These are phyloP conservation scores for Primulina huaijiensis DNA, from an alignment of 257 asterid species.

Conservation along the genomic window DNA sequence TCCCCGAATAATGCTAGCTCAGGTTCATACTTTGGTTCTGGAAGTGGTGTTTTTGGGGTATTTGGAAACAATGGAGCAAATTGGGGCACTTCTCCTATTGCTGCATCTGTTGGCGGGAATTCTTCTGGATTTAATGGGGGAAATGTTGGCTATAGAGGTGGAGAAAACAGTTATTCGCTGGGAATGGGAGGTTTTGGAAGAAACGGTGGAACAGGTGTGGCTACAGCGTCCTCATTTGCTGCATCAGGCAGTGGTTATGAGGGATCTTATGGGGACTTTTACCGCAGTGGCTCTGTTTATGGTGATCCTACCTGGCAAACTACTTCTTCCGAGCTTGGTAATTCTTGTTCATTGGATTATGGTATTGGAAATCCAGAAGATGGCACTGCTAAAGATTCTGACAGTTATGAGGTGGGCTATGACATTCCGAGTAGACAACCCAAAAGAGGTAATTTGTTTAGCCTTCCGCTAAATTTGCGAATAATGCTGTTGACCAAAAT, in stretches of 20 bases:
- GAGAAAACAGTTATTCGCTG: slow-evolving; percentile 12
- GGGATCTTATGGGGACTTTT: slow-evolving; percentile 17
- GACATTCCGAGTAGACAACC: slow-evolving; percentile 16
- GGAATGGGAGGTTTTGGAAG: slow-evolving; percentile 9
- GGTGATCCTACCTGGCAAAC: slow-evolving; percentile 21
- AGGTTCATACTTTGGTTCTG: slow-evolving; percentile 6
- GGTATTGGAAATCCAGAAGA: slow-evolving; percentile 16
- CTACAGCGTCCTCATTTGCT: not conserved
- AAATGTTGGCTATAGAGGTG: slow-evolving; percentile 3
- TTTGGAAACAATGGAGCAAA: slow-evolving; percentile 9
- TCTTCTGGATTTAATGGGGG: not conserved
- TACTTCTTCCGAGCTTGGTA: slow-evolving; percentile 12
- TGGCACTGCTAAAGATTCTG: slow-evolving; percentile 3
- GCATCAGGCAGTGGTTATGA: slow-evolving; percentile 11
- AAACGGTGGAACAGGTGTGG: slow-evolving; percentile 13
- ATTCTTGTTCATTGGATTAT: slow-evolving; percentile 16
- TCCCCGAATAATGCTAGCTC: slow-evolving; percentile 8
- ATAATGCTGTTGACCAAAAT: not conserved
- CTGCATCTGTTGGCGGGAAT: slow-evolving; percentile 1
- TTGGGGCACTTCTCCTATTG: slow-evolving; percentile 14
- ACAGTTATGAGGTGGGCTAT: slow-evolving; percentile 15
- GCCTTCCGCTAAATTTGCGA: not conserved
- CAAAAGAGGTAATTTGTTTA: slow-evolving; percentile 17
- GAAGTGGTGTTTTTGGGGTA: slow-evolving; percentile 12
- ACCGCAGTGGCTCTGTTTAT: slow-evolving; percentile 11